A percentile compares a stretch with the other conserved stretches of the same genome.
Evolutionary conservation across 495 filamentous ascomycete species (phyloP).

Genomic region (Letharia columbiana): DNA sequence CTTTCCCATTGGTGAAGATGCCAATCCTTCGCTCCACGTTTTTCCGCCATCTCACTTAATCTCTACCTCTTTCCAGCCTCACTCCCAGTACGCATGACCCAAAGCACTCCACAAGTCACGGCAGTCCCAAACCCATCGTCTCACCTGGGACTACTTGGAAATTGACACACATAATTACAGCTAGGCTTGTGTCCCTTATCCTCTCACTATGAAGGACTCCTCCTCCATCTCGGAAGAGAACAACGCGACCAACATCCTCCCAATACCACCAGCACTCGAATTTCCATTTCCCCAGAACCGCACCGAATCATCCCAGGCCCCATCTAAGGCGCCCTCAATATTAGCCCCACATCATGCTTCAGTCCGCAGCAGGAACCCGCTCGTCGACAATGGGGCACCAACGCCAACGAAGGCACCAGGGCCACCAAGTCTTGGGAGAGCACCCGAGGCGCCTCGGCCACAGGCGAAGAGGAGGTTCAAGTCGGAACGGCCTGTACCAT

Average conservation of each 20-base stretch:
- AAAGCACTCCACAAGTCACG: neutral
- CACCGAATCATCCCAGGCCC: conserved; percentile 11
- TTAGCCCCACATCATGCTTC: conserved; percentile 6
- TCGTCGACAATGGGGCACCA: neutral
- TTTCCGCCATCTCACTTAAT: neutral
- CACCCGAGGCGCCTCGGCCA: conserved; percentile 7
- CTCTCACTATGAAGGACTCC: neutral
- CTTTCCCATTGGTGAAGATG: neutral
- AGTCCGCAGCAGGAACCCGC: conserved; percentile 1
- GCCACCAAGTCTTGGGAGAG: neutral
- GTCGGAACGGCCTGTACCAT: conserved; percentile 18
- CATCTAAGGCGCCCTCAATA: neutral
- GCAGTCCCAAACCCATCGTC: no score
- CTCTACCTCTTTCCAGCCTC: neutral
- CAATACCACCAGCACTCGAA: conserved; percentile 24
- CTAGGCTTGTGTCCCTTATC: neutral
- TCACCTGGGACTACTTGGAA: neutral
- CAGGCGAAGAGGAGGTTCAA: conserved; percentile 9
- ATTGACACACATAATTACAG: neutral
- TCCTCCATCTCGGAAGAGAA: conserved; percentile 5
- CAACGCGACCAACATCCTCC: conserved; percentile 21
- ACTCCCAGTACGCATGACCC: neutral
- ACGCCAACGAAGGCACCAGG: neutral
- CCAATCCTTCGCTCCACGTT: neutral
- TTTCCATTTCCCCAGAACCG: conserved; percentile 23